phyloP scores from a whole-genome alignment of 2,329 filamentous ascomycete genomes.

The Eutypa lata region DNA sequence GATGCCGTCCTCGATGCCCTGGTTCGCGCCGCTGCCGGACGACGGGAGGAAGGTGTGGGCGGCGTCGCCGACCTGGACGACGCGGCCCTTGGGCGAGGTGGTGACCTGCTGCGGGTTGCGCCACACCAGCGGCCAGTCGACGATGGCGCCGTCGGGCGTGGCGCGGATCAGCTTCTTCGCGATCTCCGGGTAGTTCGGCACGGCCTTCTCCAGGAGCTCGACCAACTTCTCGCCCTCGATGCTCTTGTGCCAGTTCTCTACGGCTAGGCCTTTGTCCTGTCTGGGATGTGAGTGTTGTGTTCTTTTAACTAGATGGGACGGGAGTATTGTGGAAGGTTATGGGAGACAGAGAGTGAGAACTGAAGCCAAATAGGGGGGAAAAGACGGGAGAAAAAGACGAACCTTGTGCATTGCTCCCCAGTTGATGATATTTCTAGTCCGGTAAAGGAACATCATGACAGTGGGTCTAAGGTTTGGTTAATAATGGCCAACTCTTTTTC shows the following conservation, averaged over 20 bases:
- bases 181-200: conserved; percentile 4
- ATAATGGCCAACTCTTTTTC: conserved; percentile 10
- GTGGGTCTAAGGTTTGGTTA: background rate
- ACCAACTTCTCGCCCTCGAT: background rate
- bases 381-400: background rate
- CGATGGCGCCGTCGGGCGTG: conserved; percentile 25
- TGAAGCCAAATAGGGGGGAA: too few relatives aligned
- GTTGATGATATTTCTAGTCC: background rate
- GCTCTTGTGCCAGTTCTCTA: conserved; percentile 2
- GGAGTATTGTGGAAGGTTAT: too few relatives aligned
- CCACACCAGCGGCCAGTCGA: conserved; percentile 35
- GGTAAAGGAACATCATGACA: background rate
- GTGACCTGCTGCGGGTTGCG: conserved; percentile 28
- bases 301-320: too few relatives aligned
- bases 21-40: conserved; percentile 30
- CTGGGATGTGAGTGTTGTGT: background rate
- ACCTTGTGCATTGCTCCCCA: conserved; percentile 1
- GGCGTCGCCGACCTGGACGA: conserved; percentile 31
- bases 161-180: conserved; percentile 9
- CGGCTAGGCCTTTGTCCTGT: background rate
- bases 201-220: background rate
- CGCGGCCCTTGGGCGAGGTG: conserved; percentile 22
- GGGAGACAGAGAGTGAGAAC: too few relatives aligned
- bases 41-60: conserved; percentile 33
- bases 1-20: conserved; percentile 32